phyloP scores from a whole-genome alignment of 345 rosid genomes.

The Lenwebbia sp. region DNA sequence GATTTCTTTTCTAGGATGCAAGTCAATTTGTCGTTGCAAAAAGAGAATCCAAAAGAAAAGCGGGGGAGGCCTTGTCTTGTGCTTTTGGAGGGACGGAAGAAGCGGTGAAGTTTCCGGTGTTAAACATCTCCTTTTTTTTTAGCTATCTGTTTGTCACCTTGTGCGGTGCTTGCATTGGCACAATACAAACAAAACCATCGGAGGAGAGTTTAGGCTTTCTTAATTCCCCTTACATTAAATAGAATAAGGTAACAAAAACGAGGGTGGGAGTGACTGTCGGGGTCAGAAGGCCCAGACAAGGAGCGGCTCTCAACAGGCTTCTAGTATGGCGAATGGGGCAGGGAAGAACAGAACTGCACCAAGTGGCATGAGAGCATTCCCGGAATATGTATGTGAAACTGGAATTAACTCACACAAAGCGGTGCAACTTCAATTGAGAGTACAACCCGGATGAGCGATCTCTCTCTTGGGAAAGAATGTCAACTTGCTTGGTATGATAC shows the following conservation, averaged over 20 bases:
- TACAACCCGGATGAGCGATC: not conserved
- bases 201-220: not conserved
- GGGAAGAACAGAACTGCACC: fast-evolving
- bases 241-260: not conserved
- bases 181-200: not conserved
- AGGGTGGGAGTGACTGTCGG: fast-evolving
- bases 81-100: not conserved
- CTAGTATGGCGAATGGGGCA: not conserved
- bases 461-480: not conserved
- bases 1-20: not conserved
- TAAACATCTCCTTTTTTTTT: not conserved
- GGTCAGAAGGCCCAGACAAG: fast-evolving
- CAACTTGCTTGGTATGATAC: not conserved
- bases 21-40: too few species aligned
- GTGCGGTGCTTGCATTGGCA: not conserved
- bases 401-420: not conserved
- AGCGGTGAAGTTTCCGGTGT: not conserved
- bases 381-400: not conserved
- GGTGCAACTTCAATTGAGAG: not conserved
- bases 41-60: too few species aligned
- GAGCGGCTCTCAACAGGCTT: not conserved
- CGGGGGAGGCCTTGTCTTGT: not conserved
- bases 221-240: not conserved
- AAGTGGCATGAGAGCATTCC: fast-evolving
- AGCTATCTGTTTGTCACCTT: not conserved